These are phyloP conservation scores for Daedaleopsis nitida DNA, from an alignment of 768 basidiomycete genomes.

Conservation along the genomic window DNA sequence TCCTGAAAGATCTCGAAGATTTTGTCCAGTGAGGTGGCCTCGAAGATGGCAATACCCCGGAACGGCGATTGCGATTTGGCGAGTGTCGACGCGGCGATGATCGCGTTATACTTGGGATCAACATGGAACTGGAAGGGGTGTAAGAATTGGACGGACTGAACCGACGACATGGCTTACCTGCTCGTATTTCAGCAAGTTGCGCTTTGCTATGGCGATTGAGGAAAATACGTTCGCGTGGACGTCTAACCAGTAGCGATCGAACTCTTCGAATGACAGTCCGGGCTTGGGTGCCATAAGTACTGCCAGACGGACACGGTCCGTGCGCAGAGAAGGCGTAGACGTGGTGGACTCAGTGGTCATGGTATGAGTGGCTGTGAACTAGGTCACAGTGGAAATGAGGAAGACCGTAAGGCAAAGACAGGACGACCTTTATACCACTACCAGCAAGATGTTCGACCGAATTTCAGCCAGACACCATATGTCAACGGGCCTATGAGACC, in stretches of 20 bases:
- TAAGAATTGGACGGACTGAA: background rate
- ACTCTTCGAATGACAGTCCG: slow-evolving; percentile 33
- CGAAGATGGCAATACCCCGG: slow-evolving; percentile 20
- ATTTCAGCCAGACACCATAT: background rate
- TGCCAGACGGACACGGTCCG: slow-evolving; percentile 34
- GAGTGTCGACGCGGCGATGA: slow-evolving; percentile 11
- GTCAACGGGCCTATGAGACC: background rate
- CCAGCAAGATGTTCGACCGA: no score
- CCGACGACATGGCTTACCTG: slow-evolving; percentile 27
- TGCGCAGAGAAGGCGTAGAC: slow-evolving; percentile 21
- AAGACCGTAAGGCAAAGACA: background rate
- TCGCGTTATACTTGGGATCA: slow-evolving; percentile 9
- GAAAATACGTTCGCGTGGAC: slow-evolving; percentile 32
- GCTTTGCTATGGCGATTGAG: slow-evolving; percentile 35
- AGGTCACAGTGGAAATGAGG: background rate
- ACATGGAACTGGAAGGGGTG: slow-evolving; percentile 22
- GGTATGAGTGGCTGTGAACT: background rate
- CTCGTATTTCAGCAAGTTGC: slow-evolving; percentile 38
- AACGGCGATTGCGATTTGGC: slow-evolving; percentile 15
- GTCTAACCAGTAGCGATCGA: slow-evolving; percentile 34
- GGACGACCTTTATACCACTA: no score
- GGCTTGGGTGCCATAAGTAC: slow-evolving; percentile 31
- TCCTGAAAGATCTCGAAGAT: slow-evolving; percentile 20
- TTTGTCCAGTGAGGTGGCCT: slow-evolving; percentile 19
- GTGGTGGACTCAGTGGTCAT: background rate